Evolutionary conservation across 2,329 filamentous ascomycete genomes (phyloP).

Genomic region (Tothia fuscella): DNA sequence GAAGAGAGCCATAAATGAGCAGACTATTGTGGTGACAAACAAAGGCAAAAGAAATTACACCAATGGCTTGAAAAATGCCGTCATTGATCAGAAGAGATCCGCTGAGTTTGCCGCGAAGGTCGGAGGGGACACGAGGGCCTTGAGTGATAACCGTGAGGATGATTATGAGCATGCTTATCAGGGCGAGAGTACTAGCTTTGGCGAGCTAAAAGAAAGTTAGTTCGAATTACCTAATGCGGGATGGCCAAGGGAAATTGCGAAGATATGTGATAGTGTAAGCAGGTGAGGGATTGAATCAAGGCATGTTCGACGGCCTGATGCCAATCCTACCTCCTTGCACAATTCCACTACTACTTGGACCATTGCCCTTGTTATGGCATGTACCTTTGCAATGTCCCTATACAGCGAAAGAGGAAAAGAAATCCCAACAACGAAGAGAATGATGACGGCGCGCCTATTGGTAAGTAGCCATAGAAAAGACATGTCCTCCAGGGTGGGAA

Average conservation of each 20-base stretch:
- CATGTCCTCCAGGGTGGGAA: slow-evolving; percentile 59
- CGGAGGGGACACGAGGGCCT: slow-evolving; percentile 59
- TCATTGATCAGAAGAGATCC: slow-evolving; percentile 65
- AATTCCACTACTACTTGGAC: neutral
- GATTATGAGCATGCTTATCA: slow-evolving; percentile 88
- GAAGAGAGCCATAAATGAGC: slow-evolving; percentile 90
- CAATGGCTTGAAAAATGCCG: slow-evolving; percentile 90
- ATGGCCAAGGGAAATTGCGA: no score
- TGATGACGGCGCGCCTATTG: slow-evolving; percentile 71
- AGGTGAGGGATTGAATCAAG: no score
- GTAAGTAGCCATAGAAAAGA: slow-evolving; percentile 74
- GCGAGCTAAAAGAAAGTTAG: slow-evolving; percentile 50
- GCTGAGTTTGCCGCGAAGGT: slow-evolving; percentile 59
- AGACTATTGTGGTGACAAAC: slow-evolving; percentile 89
- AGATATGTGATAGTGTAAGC: neutral
- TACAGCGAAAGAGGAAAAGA: slow-evolving; percentile 90
- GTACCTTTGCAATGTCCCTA: slow-evolving; percentile 89
- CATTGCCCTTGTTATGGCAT: slow-evolving; percentile 15
- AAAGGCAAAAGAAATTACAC: slow-evolving; percentile 90
- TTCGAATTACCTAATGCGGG: slow-evolving; percentile 9
- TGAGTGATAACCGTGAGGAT: slow-evolving; percentile 79
- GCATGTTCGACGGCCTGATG: no score
- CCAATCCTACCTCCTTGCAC: neutral
- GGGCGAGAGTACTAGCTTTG: slow-evolving; percentile 85
- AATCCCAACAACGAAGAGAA: slow-evolving; percentile 73